A percentile compares a stretch with the other conserved stretches of the same genome.
phyloP scores from a whole-genome alignment of 2,329 filamentous ascomycete genomes.

The Penicillium sp. region DNA sequence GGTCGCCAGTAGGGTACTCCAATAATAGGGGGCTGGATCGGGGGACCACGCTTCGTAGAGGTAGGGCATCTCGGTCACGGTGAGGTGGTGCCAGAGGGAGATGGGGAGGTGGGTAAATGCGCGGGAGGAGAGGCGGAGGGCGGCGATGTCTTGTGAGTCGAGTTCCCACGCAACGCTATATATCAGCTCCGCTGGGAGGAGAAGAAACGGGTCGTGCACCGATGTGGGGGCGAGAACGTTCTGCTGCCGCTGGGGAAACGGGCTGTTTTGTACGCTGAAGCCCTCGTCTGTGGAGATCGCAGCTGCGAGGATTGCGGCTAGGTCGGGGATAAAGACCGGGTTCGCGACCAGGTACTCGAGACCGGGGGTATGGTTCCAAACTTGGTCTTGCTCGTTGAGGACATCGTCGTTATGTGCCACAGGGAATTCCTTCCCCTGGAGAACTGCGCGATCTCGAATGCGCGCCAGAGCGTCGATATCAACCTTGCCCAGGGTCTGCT shows the following conservation, averaged over 20 bases:
- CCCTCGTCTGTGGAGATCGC: not conserved
- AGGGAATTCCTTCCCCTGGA: not conserved
- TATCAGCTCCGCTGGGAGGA: not conserved
- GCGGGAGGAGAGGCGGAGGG: not conserved
- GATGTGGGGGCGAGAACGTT: too few species aligned
- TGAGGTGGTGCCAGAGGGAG: not conserved
- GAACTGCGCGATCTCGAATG: not conserved
- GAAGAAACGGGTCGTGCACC: not conserved
- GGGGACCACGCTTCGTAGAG: conserved; percentile 1
- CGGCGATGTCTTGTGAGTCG: not conserved
- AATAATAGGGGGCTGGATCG: not conserved
- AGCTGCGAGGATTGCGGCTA: not conserved
- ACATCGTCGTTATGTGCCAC: not conserved
- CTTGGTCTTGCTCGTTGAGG: not conserved
- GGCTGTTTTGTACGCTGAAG: not conserved
- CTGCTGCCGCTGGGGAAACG: not conserved
- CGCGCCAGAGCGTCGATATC: not conserved
- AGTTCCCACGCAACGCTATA: not conserved
- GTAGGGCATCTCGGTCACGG: not conserved
- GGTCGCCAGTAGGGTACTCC: not conserved
- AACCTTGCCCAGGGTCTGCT: not conserved
- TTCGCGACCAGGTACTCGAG: not conserved
- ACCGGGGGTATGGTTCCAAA: not conserved
- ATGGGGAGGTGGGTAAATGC: not conserved
- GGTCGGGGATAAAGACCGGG: not conserved